Evolutionary conservation across 1,284 basidiomycete species (phyloP).

Genomic region (Austroboletus sp.): DNA sequence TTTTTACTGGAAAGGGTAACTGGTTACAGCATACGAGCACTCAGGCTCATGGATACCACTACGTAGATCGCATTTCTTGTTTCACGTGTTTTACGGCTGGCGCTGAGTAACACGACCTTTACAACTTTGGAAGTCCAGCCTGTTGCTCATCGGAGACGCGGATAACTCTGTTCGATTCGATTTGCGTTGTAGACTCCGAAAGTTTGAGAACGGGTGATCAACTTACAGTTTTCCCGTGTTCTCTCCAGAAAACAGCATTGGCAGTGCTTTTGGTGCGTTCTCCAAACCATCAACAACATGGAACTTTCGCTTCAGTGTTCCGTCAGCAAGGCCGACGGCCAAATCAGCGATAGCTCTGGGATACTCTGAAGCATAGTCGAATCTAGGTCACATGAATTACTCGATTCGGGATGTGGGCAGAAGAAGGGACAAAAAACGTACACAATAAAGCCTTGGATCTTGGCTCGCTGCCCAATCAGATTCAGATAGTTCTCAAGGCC

Average conservation of each 20-base stretch:
- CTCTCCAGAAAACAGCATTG: slow-evolving; percentile 68
- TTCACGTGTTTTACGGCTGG: neutral
- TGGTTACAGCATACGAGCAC: neutral
- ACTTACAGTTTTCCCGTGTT: slow-evolving; percentile 80
- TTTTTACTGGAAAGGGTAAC: slow-evolving; percentile 6
- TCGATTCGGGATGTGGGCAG: neutral
- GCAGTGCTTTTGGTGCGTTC: slow-evolving; percentile 61
- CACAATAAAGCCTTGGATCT: slow-evolving; percentile 80
- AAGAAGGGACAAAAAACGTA: slow-evolving; percentile 30
- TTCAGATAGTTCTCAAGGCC: slow-evolving; percentile 57
- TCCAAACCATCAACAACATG: slow-evolving; percentile 71
- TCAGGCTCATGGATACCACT: neutral
- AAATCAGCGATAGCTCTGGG: slow-evolving; percentile 51
- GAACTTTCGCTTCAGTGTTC: slow-evolving; percentile 78
- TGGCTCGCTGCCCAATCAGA: slow-evolving; percentile 72
- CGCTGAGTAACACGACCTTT: neutral
- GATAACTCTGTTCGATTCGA: slow-evolving; percentile 38
- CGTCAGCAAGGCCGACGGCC: slow-evolving; percentile 50
- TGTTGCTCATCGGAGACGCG: slow-evolving; percentile 39
- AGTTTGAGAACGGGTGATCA: neutral
- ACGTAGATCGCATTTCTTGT: slow-evolving; percentile 11
- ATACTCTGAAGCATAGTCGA: slow-evolving; percentile 60
- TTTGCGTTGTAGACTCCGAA: neutral
- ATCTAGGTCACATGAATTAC: slow-evolving; percentile 32
- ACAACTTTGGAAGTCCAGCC: slow-evolving; percentile 27